Conservation (phyloP, 352 stramenopile species). For the Globisporangium polare region DNA sequence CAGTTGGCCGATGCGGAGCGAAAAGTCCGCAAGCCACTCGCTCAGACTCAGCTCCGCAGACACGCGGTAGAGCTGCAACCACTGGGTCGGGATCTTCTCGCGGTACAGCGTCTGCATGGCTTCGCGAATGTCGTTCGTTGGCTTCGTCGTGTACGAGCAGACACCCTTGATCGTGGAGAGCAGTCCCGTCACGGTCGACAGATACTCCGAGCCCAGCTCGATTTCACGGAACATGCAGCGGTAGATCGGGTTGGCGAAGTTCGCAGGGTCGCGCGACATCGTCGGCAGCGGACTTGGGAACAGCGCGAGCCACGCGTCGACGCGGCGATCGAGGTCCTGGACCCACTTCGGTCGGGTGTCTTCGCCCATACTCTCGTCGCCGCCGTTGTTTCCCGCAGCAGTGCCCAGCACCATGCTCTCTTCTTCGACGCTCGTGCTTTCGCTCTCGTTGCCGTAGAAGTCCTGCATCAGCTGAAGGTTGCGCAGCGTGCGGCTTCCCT, state of each 20-base stretch:
- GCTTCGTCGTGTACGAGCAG: conserved; percentile 80
- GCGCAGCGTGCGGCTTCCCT: conserved; percentile 71
- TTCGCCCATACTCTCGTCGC: conserved; percentile 20
- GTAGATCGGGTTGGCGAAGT: conserved; percentile 88
- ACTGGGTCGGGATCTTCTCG: conserved; percentile 63
- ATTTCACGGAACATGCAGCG: conserved; percentile 90
- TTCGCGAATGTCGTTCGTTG: conserved; percentile 84
- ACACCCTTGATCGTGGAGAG: conserved; percentile 70
- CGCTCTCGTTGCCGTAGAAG: conserved; percentile 63
- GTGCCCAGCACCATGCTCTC: conserved; percentile 56
- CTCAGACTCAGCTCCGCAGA: conserved; percentile 53
- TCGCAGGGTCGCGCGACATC: conserved; percentile 40
- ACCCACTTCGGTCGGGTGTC: conserved; percentile 79
- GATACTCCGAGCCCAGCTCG: conserved; percentile 60
- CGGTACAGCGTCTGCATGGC: conserved; percentile 75
- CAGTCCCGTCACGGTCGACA: conserved; percentile 63
- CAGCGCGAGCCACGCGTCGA: conserved; percentile 53
- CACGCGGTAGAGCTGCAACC: conserved; percentile 55
- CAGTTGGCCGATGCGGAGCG: conserved; percentile 67
- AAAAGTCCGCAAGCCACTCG: conserved; percentile 86
- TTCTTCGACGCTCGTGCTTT: conserved; percentile 37
- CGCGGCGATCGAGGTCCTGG: conserved; percentile 68
- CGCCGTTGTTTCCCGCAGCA: conserved; percentile 20
- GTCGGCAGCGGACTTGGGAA: conserved; percentile 47
- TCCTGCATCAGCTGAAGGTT: conserved; percentile 86